Evolutionary conservation across 345 rosid genomes (phyloP), one percentile per base, ranked within the genome.

Genomic region (Abelmoschus esculentus): DNA sequence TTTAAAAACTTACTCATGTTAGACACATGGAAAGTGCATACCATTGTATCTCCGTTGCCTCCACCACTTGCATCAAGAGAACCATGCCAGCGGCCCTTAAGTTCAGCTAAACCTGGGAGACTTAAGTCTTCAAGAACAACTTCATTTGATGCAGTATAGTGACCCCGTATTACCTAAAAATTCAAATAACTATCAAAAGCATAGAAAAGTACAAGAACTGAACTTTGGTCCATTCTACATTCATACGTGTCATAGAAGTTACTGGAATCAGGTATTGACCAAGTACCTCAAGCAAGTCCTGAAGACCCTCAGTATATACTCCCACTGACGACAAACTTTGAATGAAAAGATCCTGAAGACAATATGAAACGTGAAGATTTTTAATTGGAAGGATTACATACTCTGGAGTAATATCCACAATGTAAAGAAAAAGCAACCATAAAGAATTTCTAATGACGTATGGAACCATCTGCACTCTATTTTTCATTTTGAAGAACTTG

Each of bases 31-130:
- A 78, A 67, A 40, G 68, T 40, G 50, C 29, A 56, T 81, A 93
- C 99, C 92, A 88, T 86, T 29, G 97, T 95, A 79, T 95, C 99
- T 56, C 99, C 99, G 76, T 95, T 95, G 86, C 97, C 99, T 83
- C 99, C 99, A 70, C 99, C 99, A 77, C 96, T 91, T 65, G 99
- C 97, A 80, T 89, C 99, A 70, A 95, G 85, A 61, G 97, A 95
- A 72, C 96, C 96, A 79, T 80, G 96, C 97, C 99, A 95, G 55
- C 76, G 83, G 69, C 97, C 99, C 81, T 79, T 87, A 40, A 95
- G 90, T 81, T 95, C 99, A 72, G 95, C 90, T 74, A 95, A 84
- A 80, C 96, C 99, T 59, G 95, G 99, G 70, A 95, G 91, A 76
- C 83, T 85, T 71, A 82, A 55, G 75, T 87, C 96, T 76, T 91